These are phyloP conservation scores for Crassisporium funariophilum DNA, from an alignment of 768 basidiomycete genomes.

Conservation along the genomic window DNA sequence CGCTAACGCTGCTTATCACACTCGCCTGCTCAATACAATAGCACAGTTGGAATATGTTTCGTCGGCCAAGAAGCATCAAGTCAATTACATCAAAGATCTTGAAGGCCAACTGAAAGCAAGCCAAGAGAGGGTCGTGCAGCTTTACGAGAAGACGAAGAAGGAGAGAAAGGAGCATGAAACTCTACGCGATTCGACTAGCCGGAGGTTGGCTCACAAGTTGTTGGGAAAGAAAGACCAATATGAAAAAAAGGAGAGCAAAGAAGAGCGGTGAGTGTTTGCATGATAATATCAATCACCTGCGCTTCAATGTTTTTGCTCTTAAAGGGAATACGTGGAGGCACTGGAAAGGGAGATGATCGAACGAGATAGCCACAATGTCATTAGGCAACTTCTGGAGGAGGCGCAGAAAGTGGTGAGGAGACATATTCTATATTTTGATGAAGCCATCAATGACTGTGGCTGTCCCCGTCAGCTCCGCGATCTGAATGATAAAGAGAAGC, in stretches of 20 bases:
- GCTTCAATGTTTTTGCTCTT: neutral
- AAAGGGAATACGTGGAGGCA: slow-evolving; percentile 49
- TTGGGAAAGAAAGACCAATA: slow-evolving; percentile 45
- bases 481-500: slow-evolving; percentile 31
- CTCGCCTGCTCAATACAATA: slow-evolving; percentile 33
- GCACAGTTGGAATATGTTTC: slow-evolving; percentile 42
- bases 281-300: neutral
- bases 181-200: slow-evolving; percentile 40
- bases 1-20: slow-evolving; percentile 41
- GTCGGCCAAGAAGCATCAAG: slow-evolving; percentile 39
- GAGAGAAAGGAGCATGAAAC: slow-evolving; percentile 46
- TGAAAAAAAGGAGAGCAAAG: slow-evolving; percentile 43
- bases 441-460: neutral
- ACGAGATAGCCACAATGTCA: slow-evolving; percentile 32
- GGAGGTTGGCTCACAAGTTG: slow-evolving; percentile 40
- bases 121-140: slow-evolving; percentile 25
- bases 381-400: slow-evolving; percentile 34
- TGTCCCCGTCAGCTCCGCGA: slow-evolving; percentile 30
- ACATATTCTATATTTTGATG: neutral
- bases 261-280: slow-evolving; percentile 40
- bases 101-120: slow-evolving; percentile 27
- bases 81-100: slow-evolving; percentile 35
- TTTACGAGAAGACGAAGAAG: slow-evolving; percentile 43
- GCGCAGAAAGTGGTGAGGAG: slow-evolving; percentile 38
- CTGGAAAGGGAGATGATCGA: slow-evolving; percentile 43